Base-by-base conservation (phyloP, 2,329 filamentous ascomycete species). In the Hyphodiscus sp. region DNA sequence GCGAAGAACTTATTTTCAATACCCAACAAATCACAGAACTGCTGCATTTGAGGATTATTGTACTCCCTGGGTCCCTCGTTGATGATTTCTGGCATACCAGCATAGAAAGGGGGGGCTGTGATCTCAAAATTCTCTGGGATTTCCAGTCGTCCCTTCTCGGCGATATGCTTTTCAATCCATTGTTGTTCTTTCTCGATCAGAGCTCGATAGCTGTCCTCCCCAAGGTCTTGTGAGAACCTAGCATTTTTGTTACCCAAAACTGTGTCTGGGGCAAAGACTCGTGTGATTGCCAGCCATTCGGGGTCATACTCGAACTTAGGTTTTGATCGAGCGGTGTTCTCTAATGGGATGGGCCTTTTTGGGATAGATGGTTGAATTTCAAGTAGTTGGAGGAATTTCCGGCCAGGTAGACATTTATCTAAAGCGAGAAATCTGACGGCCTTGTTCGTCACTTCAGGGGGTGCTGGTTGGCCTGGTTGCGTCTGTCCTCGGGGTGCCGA, bases 231-330 rank as follows among this genome's bases (percentile, higher is more conserved):
- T 0, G 86, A 76, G 0, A 79, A 70, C 41, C 71, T 69, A 1
- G 79, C 76, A 8, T 71, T 67, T 5, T 75, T 75, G 58, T 86
- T 76, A 54, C 89, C 87, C 41, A 92, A 73, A 1, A 73, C 70
- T 1, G 94, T 75, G 42, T 82, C 76, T 2, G 75, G 63, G 42
- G 87, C 82, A 65, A 97, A 95, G 8, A 84, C 86, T 43, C 92
- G 87, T 13, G 86, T 91, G 59, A 99, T 96, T 43, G 94, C 87
- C 8, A 99, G 83, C 92, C 92, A 99, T 72, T 99, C 94, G 11
- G 85, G 82, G 69, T 99, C 94, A 67, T 99, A 97, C 49, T 67
- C 61, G 43, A 68, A 66, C 47, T 59, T 64, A 15, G 55, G 58
- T 45, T 61, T 63, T 10, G 52, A 30, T 44, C 58, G 55, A 19